Base-by-base conservation (phyloP, 306 rosid genomes). In the Dicorynia guianensis region DNA sequence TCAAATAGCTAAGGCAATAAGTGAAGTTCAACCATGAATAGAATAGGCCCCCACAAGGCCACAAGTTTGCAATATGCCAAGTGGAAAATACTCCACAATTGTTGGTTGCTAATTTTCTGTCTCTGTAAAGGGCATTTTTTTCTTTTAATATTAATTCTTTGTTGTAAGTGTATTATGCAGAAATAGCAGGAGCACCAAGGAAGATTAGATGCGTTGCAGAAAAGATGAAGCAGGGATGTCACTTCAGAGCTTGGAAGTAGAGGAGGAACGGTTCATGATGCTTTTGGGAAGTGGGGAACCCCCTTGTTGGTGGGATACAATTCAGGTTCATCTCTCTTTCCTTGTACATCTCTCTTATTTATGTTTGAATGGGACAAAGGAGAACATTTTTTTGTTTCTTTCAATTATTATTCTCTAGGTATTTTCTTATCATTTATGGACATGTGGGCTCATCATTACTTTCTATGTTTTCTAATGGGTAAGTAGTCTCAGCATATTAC, bases 381-480 rank as follows among this genome's bases (percentile, higher is more conserved):
- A 61, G 72, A 79, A 71, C 76, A 69, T 52, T 18, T 69, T 72
- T 69, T 68, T 67, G 30, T 57, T 43, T 72, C 62, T 57, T 79
- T 60, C 82, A 49, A 71, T 75, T 66, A 64, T 62, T 81, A 71
- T 79, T 79, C 87, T 76, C 56, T 59, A 53, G 83, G 74, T 53
- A 65, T 76, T 85, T 79, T 25, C 71, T 79, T 56, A 58, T 76
- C 74, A 19, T 62, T 61, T 25, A 0, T 69, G 4, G 63, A 80
- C 85, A 64, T 76, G 85, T 79, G 85, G 89, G 81, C 79, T 80
- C 85, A 72, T 79, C 59, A 69, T 74, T 56, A 10, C 58, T 72
- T 70, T 33, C 76, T 7, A 14, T 72, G 67, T 71, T 71, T 79
- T 61, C 54, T 42, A 9, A 13, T 40, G 30, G 38, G 40, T 15